Base-by-base conservation (phyloP, 164 flowering plant genomes). In the Tetrastigma voinierianum region DNA sequence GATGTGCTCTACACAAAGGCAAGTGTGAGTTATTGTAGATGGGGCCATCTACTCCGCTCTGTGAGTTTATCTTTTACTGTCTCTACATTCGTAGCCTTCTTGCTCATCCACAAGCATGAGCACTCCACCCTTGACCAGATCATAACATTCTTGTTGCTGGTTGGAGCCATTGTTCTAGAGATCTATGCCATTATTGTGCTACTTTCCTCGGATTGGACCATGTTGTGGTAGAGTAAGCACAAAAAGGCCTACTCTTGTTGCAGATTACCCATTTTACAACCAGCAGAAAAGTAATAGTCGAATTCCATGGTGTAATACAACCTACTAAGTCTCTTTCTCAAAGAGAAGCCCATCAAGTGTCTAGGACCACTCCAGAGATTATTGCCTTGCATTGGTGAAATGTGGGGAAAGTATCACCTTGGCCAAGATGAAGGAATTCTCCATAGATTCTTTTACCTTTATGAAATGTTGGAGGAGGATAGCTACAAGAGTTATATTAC, bases 131-230 rank as follows among this genome's bases (percentile, higher is more conserved):
- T n/a, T n/a, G n/a, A n/a, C n/a, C n/a, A n/a, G n/a, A n/a, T n/a
- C n/a, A n/a, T n/a, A n/a, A n/a, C n/a, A n/a, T 61, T 18, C 46
- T 1, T 61, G 10, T 45, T 68, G 65, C 18, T 68, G 10, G 44
- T 43, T 40, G 71, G 58, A 4, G 65, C 71, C 2, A 52, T 60
- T 60, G 20, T 17, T 15, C 45, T 68, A 16, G 65, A 61, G 16
- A 21, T 52, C 3, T 61, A 60, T 40, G 40, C 59, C 6, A 7
- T 53, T 14, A 17, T 68, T 51, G 0, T 61, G 2, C 10, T 68
- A 15, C 48, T 67, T 48, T 51, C 52, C 1, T 68, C 71, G 1
- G 65, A 68, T 14, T 51, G 59, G 59, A 23, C 65, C 20, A 4
- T 40, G 10, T 21, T 52, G 9, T 52, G 25, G 59, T 52, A 60